Evolutionary conservation across 1,284 basidiomycete genomes (phyloP), one percentile per base, ranked within the genome.

Genomic region (Sutorius eximius): DNA sequence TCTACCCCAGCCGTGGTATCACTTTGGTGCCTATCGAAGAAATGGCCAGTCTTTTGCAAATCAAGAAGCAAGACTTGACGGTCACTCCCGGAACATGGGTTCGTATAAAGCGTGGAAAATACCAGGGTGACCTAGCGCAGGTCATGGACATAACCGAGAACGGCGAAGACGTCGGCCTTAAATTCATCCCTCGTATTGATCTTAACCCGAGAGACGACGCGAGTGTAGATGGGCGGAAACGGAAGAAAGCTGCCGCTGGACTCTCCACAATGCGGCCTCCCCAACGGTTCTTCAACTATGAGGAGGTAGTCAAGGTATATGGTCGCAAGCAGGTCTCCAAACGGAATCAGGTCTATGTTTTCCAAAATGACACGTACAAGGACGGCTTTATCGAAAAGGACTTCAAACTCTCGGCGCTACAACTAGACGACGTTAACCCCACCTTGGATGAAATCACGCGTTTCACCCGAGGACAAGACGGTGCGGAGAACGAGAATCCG

Each of bases 321-420:
- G 92, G 92, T 3, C 79, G 86, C 18, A 87, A 86, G 63, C 78
- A 85, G 42, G 88, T 95, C 24, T 80, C 84, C 36, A 86, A 85
- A 65, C 82, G 87, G 43, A 86, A 86, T 49, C 83, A 85, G 58
- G 79, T 82, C 34, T 93, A 85, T 64, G 83, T 93, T 49, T 99
- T 98, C 77, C 89, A 93, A 65, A 88, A 87, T 65, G 96, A 99
- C 70, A 94, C 93, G 9, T 99, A 91, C 78, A 87, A 85, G 62
- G 90, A 98, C 56, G 97, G 96, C 5, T 98, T 96, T 75, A 86
- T 97, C 65, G 91, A 98, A 76, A 98, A 98, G 75, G 96, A 99
- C 70, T 88, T 98, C 79, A 90, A 91, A 65, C 75, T 96, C 47
- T 85, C 81, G 41, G 86, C 85, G 0, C 76, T 99, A 44, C 83